Percentiles rank a stretch among this genome's conserved stretches.
phyloP scores from a whole-genome alignment of 805 yeast genomes.

The Kluyveromyces starmeri region DNA sequence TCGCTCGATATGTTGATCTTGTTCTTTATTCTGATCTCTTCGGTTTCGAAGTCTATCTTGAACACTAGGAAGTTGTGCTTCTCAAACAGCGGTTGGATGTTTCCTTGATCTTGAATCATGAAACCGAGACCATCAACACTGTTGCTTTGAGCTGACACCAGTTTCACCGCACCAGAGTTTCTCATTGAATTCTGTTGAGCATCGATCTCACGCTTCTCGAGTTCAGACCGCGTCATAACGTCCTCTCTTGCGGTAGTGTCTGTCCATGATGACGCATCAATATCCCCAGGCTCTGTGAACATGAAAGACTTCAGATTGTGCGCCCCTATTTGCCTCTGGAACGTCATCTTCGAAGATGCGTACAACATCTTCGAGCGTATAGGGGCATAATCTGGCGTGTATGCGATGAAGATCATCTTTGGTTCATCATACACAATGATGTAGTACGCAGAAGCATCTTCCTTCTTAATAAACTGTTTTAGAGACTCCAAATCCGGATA shows the following conservation, averaged over 20 bases:
- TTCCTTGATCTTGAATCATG: slow-evolving; percentile 13
- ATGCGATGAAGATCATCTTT: slow-evolving; percentile 50
- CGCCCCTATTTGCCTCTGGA: slow-evolving; percentile 66
- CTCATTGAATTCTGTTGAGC: slow-evolving; percentile 23
- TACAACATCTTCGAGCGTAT: slow-evolving; percentile 86
- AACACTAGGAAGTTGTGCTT: slow-evolving; percentile 43
- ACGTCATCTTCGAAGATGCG: slow-evolving; percentile 78
- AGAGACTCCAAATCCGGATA: slow-evolving; percentile 34
- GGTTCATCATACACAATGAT: slow-evolving; percentile 35
- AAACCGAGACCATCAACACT: slow-evolving; percentile 15
- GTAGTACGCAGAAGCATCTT: slow-evolving; percentile 41
- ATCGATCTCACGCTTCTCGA: slow-evolving; percentile 16
- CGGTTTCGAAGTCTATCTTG: slow-evolving; percentile 41
- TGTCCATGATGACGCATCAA: slow-evolving; percentile 12
- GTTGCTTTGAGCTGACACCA: slow-evolving; percentile 1
- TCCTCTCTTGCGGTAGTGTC: slow-evolving; percentile 7
- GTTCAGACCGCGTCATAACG: slow-evolving; percentile 24
- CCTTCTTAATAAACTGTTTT: slow-evolving; percentile 12
- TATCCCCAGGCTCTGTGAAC: slow-evolving; percentile 28
- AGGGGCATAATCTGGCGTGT: slow-evolving; percentile 77
- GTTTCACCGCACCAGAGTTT: not conserved
- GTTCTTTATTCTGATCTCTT: slow-evolving; percentile 36
- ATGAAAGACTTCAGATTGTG: slow-evolving; percentile 29
- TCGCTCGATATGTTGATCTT: slow-evolving; percentile 18
- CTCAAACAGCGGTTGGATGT: slow-evolving; percentile 14